Evolutionary conservation across 179 eudicot species (phyloP), one percentile per base, ranked within the genome.

Genomic region (Sideroxylon spinosum): DNA sequence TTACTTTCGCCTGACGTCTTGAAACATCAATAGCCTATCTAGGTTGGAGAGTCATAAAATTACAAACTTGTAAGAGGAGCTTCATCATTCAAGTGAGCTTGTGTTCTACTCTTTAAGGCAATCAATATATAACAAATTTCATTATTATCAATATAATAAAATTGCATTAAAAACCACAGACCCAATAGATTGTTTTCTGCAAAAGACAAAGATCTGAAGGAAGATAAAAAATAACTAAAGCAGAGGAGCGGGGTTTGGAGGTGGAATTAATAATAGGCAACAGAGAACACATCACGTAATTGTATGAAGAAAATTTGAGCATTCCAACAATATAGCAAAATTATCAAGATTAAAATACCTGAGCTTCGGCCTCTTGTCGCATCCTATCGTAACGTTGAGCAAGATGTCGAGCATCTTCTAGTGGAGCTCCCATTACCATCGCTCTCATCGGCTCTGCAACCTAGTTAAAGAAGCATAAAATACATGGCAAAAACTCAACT

Each of bases 331-430:
- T 89, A 75, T 65, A 26, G 25, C 65, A 71, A 55, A 59, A 56
- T 19, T 20, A 32, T 59, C 14, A 56, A 8, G 57, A 25, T 16
- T 74, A n/a, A 79, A 73, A 72, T 84, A 95, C 99, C 99, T 95
- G 99, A 71, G 95, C 92, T 88, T 95, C 99, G 82, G 97, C 95
- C 79, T 95, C 99, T 87, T 93, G 99, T 68, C 98, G 91, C 91
- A 93, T 89, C 85, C 95, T 84, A 79, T 95, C 98, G 82, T 93
- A 95, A 76, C 94, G 95, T 77, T 95, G 99, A 80, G 97, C 94
- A 86, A 93, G 98, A 88, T 93, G 98, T 17, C 99, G 93, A 86
- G 99, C 99, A 82, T 95, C 99, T 77, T 93, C 99, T 73, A 95
- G 84, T 68, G 99, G 93, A 79, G 97, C 95, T 83, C 99, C 99